Conservation (phyloP, 2,329 filamentous ascomycete species). For the Aspergillus sp. region DNA sequence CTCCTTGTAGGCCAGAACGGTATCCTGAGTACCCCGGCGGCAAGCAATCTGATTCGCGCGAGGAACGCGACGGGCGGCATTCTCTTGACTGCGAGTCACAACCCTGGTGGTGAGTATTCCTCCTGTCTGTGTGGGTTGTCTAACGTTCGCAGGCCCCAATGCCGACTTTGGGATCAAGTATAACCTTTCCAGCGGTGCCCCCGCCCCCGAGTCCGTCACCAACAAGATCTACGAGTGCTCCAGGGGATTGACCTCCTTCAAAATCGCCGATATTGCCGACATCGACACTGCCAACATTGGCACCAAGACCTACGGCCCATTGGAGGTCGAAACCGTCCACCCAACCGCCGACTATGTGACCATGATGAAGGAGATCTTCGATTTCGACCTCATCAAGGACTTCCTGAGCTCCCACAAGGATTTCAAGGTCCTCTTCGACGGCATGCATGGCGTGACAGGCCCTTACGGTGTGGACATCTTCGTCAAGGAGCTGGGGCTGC, state of each 20-base stretch:
- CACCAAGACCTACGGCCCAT: conserved; percentile 68
- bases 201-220: conserved; percentile 89
- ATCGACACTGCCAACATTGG: conserved; percentile 78
- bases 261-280: conserved; percentile 77
- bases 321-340: conserved; percentile 94
- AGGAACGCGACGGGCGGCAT: conserved; percentile 94
- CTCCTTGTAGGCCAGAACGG: conserved; percentile 91
- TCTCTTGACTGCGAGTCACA: conserved; percentile 92
- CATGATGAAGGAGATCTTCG: conserved; percentile 98
- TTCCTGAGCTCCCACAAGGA: conserved; percentile 80
- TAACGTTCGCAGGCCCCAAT: conserved; percentile 56
- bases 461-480: conserved; percentile 94
- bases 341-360: conserved; percentile 83
- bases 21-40: conserved; percentile 92
- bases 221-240: conserved; percentile 95
- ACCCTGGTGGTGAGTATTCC: conserved; percentile 71
- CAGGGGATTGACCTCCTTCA: conserved; percentile 84
- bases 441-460: conserved; percentile 86
- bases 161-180: conserved; percentile 99
- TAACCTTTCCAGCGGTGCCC: conserved; percentile 92
- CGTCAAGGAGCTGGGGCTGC: conserved; percentile 80
- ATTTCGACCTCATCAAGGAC: conserved; percentile 89
- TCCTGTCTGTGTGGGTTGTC: background rate
- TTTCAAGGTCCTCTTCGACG: conserved; percentile 97
- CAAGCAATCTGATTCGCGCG: conserved; percentile 91